phyloP scores from a whole-genome alignment of 495 filamentous ascomycete species.

The Arthonia radiata region DNA sequence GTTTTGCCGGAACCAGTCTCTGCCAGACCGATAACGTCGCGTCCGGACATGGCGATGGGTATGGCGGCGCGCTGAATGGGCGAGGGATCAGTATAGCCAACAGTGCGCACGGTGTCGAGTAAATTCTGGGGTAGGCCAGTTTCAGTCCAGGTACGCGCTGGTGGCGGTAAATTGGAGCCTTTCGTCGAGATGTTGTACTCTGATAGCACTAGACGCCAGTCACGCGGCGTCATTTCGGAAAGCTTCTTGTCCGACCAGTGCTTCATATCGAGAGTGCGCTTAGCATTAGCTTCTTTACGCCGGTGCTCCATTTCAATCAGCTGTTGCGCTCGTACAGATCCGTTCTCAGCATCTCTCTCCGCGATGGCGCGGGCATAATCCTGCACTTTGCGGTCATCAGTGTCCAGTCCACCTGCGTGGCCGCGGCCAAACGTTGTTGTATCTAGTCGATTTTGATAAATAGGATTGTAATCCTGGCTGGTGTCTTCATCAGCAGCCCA shows the following conservation, averaged over 20 bases:
- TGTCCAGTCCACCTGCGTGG: slow-evolving; percentile 57
- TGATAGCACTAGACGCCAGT: slow-evolving; percentile 99
- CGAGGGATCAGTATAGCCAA: slow-evolving; percentile 84
- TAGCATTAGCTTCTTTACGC: slow-evolving; percentile 44
- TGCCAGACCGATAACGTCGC: slow-evolving; percentile 92
- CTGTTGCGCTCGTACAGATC: slow-evolving; percentile 47
- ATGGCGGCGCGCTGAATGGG: slow-evolving; percentile 87
- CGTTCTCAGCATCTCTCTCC: slow-evolving; percentile 57
- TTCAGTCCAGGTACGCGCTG: slow-evolving; percentile 90
- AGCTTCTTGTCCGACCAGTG: slow-evolving; percentile 96
- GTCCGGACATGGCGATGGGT: slow-evolving; percentile 75
- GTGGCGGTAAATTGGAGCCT: slow-evolving; percentile 72
- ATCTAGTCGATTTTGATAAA: slow-evolving; percentile 54
- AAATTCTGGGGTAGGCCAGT: slow-evolving; percentile 56
- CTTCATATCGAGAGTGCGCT: slow-evolving; percentile 47
- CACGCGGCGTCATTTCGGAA: slow-evolving; percentile 88
- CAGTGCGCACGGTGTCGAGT: slow-evolving; percentile 57
- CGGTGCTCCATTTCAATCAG: slow-evolving; percentile 75
- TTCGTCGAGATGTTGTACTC: slow-evolving; percentile 95
- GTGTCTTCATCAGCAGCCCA: slow-evolving; percentile 97
- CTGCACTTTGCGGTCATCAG: slow-evolving; percentile 46
- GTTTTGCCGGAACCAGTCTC: slow-evolving; percentile 99
- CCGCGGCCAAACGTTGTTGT: slow-evolving; percentile 62
- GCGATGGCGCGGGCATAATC: slow-evolving; percentile 62
- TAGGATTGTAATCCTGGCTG: slow-evolving; percentile 64